Evolutionary conservation across 2,329 filamentous ascomycete species (phyloP).

Genomic region (Phaeomoniella chlamydospora): DNA sequence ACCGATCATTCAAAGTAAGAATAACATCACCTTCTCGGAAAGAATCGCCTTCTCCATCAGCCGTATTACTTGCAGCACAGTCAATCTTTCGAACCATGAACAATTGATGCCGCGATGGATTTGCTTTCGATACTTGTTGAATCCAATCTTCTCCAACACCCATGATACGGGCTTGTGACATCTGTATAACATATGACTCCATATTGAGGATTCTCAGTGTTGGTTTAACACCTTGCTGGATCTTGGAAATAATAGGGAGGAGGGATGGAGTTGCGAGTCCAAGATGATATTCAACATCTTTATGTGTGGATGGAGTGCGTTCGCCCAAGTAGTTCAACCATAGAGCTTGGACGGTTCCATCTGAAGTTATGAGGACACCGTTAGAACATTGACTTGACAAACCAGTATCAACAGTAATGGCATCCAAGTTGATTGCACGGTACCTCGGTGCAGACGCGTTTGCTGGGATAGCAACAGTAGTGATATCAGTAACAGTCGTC

Average conservation of each 20-base stretch:
- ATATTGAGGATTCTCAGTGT: constrained; percentile 83
- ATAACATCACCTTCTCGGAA: constrained; percentile 86
- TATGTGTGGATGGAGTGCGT: constrained; percentile 59
- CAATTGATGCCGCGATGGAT: constrained; percentile 84
- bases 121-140: constrained; percentile 70
- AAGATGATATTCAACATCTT: constrained; percentile 93
- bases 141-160: constrained; percentile 95
- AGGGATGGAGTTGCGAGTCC: constrained; percentile 80
- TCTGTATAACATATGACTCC: constrained; percentile 88
- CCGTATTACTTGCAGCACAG: constrained; percentile 34
- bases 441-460: constrained; percentile 86
- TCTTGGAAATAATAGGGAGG: constrained; percentile 73
- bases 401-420: constrained; percentile 90
- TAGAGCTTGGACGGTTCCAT: constrained; percentile 84
- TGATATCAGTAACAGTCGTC: constrained; percentile 92
- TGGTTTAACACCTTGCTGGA: constrained; percentile 65
- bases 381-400: constrained; percentile 85
- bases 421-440: constrained; percentile 87
- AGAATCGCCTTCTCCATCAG: constrained; percentile 34
- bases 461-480: constrained; percentile 87
- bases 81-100: constrained; percentile 96
- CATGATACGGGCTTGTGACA: constrained; percentile 95
- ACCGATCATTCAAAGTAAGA: constrained; percentile 74
- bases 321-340: constrained; percentile 97
- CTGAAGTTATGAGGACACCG: constrained; percentile 76